Evolutionary conservation across 73 alveolate genomes (phyloP).

Genomic region (Breviolum minutum): DNA sequence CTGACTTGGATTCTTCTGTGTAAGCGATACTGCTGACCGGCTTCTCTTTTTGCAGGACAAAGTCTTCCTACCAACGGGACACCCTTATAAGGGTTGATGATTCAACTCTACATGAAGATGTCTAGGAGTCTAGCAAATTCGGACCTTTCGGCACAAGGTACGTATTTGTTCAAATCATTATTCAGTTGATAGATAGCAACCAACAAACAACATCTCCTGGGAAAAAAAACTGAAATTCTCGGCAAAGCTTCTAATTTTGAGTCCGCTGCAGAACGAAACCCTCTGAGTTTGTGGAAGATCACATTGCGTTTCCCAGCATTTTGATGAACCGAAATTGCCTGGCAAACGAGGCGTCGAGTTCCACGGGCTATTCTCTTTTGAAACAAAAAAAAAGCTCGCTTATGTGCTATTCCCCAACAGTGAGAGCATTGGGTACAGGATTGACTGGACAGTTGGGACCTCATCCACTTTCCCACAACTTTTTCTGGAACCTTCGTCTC

Average conservation of each 20-base stretch:
- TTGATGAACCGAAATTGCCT: background rate
- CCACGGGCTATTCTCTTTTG: too few relatives aligned
- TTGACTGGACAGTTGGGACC: background rate
- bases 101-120: background rate
- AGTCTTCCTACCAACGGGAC: background rate
- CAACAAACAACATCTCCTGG: background rate
- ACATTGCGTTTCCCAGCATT: background rate
- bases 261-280: background rate
- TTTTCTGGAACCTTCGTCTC: too few relatives aligned
- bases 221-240: background rate
- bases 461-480: background rate
- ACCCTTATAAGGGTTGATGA: too few relatives aligned
- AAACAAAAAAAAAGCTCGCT: too few relatives aligned
- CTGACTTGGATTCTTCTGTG: background rate
- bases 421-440: too few relatives aligned
- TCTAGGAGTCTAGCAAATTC: too few relatives aligned
- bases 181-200: too few relatives aligned
- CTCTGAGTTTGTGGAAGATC: background rate
- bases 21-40: conserved; percentile 34
- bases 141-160: too few relatives aligned
- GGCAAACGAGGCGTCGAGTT: too few relatives aligned
- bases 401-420: too few relatives aligned
- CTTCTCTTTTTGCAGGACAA: background rate
- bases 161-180: too few relatives aligned
- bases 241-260: background rate